Percentiles rank a stretch among this genome's conserved stretches.
phyloP scores from a whole-genome alignment of 1,139 yeast genomes.

The Diutina pseudorugosa region DNA sequence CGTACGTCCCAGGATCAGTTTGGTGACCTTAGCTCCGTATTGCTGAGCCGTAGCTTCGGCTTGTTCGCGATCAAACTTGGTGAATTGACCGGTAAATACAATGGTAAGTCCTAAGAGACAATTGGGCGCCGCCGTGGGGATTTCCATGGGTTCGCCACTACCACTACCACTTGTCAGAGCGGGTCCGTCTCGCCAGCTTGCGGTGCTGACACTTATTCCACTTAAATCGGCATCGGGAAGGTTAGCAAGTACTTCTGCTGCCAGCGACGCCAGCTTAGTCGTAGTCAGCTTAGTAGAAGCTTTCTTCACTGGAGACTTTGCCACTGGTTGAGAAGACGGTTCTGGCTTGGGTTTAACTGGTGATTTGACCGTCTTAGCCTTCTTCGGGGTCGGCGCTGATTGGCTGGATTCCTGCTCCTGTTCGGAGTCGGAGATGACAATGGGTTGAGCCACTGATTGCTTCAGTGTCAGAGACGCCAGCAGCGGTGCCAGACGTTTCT shows the following conservation, averaged over 20 bases:
- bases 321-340: too few species aligned
- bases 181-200: not conserved
- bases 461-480: not conserved
- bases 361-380: not conserved
- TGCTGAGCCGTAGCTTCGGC: constrained; percentile 68
- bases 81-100: constrained; percentile 87
- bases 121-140: constrained; percentile 71
- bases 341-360: not conserved
- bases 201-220: not conserved
- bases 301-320: not conserved
- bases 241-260: not conserved
- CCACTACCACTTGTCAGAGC: not conserved
- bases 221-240: not conserved
- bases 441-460: not conserved
- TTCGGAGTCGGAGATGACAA: not conserved
- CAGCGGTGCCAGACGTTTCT: not conserved
- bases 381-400: not conserved
- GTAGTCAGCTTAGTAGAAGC: not conserved
- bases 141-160: not conserved
- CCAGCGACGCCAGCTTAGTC: not conserved
- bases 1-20: constrained; percentile 77
- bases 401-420: not conserved
- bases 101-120: constrained; percentile 81
- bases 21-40: constrained; percentile 88
- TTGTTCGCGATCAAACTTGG: constrained; percentile 63